Evolutionary conservation across 2,329 filamentous ascomycete species (phyloP).

Genomic region (Cercospora citrullina): DNA sequence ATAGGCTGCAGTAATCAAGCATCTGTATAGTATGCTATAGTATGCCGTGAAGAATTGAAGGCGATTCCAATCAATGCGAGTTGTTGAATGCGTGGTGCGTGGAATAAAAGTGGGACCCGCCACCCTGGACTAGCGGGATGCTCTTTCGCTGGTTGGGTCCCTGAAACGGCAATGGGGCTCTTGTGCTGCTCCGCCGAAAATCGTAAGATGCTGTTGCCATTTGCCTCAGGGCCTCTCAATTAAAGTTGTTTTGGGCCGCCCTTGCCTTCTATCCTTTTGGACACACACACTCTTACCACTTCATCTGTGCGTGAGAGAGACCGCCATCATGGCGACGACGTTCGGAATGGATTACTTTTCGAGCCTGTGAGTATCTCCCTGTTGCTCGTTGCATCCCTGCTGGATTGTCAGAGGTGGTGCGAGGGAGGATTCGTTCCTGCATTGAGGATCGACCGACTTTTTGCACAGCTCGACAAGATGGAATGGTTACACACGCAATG

Average conservation of each 20-base stretch:
- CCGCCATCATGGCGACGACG: conserved; percentile 28
- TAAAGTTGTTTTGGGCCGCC: neutral
- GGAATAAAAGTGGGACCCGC: neutral
- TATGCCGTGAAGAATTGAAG: neutral
- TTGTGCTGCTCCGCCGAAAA: neutral
- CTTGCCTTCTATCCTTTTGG: neutral
- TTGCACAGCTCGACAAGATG: neutral
- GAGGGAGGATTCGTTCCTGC: conserved; percentile 11
- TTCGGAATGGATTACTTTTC: conserved; percentile 33
- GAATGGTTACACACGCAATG: neutral
- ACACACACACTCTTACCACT: neutral
- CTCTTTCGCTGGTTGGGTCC: neutral
- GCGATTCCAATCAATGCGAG: neutral
- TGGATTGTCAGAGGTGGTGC: neutral
- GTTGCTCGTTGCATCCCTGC: conserved; percentile 4
- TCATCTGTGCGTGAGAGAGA: neutral
- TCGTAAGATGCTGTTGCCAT: conserved; percentile 10
- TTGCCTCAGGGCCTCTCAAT: neutral
- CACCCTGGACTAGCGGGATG: neutral
- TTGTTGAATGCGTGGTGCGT: neutral
- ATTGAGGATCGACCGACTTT: conserved; percentile 1
- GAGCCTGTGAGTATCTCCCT: conserved; percentile 22
- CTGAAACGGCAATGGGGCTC: neutral
- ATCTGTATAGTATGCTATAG: neutral
- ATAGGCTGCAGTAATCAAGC: neutral